These are phyloP conservation scores for Xylaria longipes DNA, from an alignment of 495 filamentous ascomycete species.

Conservation along the genomic window DNA sequence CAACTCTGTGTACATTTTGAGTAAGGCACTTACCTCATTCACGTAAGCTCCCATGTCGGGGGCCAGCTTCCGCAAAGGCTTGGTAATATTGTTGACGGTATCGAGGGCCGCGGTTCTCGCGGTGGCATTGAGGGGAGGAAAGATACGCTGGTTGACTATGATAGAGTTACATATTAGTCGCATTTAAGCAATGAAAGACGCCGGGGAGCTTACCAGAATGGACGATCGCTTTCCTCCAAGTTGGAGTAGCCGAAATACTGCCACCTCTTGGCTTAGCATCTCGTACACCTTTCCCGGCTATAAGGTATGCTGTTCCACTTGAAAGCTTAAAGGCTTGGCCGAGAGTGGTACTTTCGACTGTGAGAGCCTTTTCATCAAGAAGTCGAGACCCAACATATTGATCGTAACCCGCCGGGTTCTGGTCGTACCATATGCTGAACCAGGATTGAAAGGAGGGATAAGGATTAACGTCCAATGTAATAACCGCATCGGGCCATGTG, in stretches of 20 bases:
- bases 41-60: constrained; percentile 48
- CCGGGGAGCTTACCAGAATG: constrained; percentile 36
- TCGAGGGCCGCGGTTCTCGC: constrained; percentile 44
- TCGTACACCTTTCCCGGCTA: constrained; percentile 45
- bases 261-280: constrained; percentile 50
- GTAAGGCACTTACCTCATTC: constrained; percentile 44
- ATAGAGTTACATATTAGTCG: not conserved
- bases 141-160: constrained; percentile 44
- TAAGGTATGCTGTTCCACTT: constrained; percentile 32
- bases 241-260: constrained; percentile 56
- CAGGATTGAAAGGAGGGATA: constrained; percentile 56
- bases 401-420: constrained; percentile 44
- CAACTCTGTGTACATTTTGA: not conserved
- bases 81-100: constrained; percentile 51
- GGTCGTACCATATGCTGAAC: constrained; percentile 49
- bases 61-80: constrained; percentile 45
- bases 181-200: not conserved
- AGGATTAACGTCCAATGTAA: constrained; percentile 46
- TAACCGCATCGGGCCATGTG: constrained; percentile 53
- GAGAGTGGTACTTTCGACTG: constrained; percentile 19
- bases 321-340: constrained; percentile 35
- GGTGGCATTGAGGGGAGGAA: constrained; percentile 47
- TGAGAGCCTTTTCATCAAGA: constrained; percentile 36
- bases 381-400: constrained; percentile 49
- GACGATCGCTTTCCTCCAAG: constrained; percentile 62